Conservation (phyloP, 805 yeast species). For the Clavispora santaluciae region DNA sequence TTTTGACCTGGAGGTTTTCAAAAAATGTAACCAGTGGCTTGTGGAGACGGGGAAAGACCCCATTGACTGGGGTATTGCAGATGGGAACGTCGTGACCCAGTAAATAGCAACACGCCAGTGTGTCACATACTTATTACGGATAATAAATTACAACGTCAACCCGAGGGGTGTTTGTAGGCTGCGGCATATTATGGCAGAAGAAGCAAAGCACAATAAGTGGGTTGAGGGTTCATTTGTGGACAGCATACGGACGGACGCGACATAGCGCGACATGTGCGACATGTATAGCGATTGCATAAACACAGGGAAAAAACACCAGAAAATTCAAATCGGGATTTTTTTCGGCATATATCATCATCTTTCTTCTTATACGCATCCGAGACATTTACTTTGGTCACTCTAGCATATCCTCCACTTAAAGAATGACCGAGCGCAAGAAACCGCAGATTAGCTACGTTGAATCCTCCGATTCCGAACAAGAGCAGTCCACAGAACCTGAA, state of each 20-base stretch:
- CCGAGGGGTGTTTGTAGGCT: no score
- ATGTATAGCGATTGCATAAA: neutral
- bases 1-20: slow-evolving; percentile 72
- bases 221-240: no score
- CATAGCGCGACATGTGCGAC: slow-evolving; percentile 1
- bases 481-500: slow-evolving; percentile 3
- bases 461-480: slow-evolving; percentile 5
- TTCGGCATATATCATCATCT: neutral
- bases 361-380: neutral
- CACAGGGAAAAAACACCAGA: neutral
- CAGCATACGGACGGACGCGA: no score
- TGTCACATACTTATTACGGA: no score
- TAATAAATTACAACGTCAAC: neutral
- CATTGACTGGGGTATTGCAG: slow-evolving; percentile 62
- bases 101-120: no score
- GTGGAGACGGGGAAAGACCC: slow-evolving; percentile 31
- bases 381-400: neutral
- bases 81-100: slow-evolving; percentile 21
- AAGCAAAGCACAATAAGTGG: no score
- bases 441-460: slow-evolving; percentile 2
- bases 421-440: slow-evolving; percentile 1
- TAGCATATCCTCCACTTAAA: neutral
- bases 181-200: no score
- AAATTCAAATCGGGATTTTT: neutral
- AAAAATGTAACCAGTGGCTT: slow-evolving; percentile 75